Evolutionary conservation across 2,329 filamentous ascomycete species (phyloP).

Genomic region (Knufia fluminis): DNA sequence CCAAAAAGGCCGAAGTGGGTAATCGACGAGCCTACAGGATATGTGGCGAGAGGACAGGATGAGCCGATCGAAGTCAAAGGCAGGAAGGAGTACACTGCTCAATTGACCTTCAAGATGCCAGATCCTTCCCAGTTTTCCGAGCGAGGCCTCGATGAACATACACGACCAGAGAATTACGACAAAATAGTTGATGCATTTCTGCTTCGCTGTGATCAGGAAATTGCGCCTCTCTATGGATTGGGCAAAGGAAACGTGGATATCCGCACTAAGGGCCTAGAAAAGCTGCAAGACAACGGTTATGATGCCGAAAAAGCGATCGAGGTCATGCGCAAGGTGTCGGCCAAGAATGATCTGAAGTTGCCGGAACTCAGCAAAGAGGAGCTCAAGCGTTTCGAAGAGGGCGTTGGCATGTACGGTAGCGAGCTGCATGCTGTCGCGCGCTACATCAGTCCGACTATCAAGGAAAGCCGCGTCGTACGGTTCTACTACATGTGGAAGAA

Average conservation of each 20-base stretch:
- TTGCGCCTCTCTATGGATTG: conserved; percentile 61
- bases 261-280: conserved; percentile 68
- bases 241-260: conserved; percentile 74
- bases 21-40: conserved; percentile 81
- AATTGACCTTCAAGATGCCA: conserved; percentile 70
- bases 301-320: conserved; percentile 62
- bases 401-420: conserved; percentile 78
- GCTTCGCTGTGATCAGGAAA: conserved; percentile 49
- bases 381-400: conserved; percentile 85
- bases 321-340: conserved; percentile 58
- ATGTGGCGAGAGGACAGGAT: conserved; percentile 76
- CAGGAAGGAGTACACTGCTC: conserved; percentile 66
- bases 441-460: conserved; percentile 72
- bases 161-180: conserved; percentile 36
- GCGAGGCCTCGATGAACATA: conserved; percentile 35
- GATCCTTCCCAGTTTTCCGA: conserved; percentile 39
- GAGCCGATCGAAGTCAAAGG: conserved; percentile 50
- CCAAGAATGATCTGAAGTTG: conserved; percentile 66
- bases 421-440: conserved; percentile 75
- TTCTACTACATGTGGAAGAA: conserved; percentile 99
- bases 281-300: conserved; percentile 64
- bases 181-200: conserved; percentile 69
- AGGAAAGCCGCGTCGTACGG: conserved; percentile 71
- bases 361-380: conserved; percentile 71
- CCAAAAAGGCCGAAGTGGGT: conserved; percentile 87